phyloP scores from a whole-genome alignment of 306 rosid genomes.

The Sphenostylis stenocarpa region DNA sequence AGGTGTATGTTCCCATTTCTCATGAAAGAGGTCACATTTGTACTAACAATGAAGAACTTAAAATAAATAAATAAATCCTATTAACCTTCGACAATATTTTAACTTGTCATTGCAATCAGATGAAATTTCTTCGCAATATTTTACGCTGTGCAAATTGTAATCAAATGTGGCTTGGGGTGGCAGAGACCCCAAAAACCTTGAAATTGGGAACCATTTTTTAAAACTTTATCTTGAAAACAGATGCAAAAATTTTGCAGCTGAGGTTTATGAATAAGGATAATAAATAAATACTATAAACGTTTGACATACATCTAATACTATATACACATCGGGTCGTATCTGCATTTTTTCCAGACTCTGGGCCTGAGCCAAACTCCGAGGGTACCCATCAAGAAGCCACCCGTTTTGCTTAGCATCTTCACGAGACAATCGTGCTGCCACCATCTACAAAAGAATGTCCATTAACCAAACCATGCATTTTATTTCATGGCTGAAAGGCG shows the following conservation, averaged over 20 bases:
- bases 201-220: not conserved
- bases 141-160: not conserved
- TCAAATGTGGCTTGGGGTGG: not conserved
- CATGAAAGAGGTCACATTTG: not conserved
- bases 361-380: conserved; percentile 75
- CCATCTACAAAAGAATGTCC: conserved; percentile 58
- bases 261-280: not conserved
- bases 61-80: not conserved
- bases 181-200: not conserved
- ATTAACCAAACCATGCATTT: conserved; percentile 4
- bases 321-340: conserved; percentile 77
- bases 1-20: not conserved
- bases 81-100: not conserved
- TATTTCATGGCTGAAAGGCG: conserved; percentile 17
- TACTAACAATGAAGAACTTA: conserved; percentile 1
- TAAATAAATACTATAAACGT: not conserved
- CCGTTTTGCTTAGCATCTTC: conserved; percentile 76
- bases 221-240: not conserved
- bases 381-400: conserved; percentile 98
- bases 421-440: conserved; percentile 62
- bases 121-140: not conserved
- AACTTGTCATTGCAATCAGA: not conserved
- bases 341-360: conserved; percentile 70
- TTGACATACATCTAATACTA: conserved; percentile 77
- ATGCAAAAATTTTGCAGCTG: not conserved